Base-by-base conservation (phyloP, 495 filamentous ascomycete species). In the Hypoxylon cercidicola region DNA sequence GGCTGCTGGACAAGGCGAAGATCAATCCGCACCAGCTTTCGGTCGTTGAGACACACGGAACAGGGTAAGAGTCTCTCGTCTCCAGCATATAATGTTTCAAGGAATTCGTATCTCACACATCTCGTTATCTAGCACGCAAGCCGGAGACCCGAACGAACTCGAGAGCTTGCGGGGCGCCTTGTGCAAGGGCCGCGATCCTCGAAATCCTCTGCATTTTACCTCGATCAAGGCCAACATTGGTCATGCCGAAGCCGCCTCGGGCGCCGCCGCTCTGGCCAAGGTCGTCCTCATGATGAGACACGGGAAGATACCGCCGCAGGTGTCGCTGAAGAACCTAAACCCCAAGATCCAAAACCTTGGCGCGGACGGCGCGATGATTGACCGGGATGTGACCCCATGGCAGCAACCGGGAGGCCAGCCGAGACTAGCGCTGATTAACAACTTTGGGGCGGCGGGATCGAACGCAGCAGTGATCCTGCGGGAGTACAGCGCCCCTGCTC, bases 31-130 rank as follows among this genome's bases (percentile, higher is more conserved):
- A 82, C 45, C 83, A 87, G n/a, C 71, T 91, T 25, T 81, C 79
- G 65, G 91, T 89, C 64, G 81, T 90, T 21, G 90, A 93, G 62
- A 85, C 89, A 78, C 90, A 93, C 63, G 90, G 90, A 8, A 92
- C 90, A 3, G 71, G 72, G 59, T 74, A 76, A 43, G 40, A 43
- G 10, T 4, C 2, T 4, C 15, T 18, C 15, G n/a, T 6, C 1
- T 20, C 13, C 40, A 20, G 19, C 19, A 40, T n/a, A 8, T 40
- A 16, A 4, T 12, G 3, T 19, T 43, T 18, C 3, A 43, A 39
- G n/a, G n/a, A 5, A 13, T 39, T 43, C 19, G 19, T 19, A 11
- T 18, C 40, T 43, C 4, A 43, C 15, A 18, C 4, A 18, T 19
- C 10, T 19, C 15, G 1, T 43, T 3, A 18, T 20, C 79, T 2